Evolutionary conservation across 2,329 filamentous ascomycete genomes (phyloP).

Genomic region (Exserohilum turcica): DNA sequence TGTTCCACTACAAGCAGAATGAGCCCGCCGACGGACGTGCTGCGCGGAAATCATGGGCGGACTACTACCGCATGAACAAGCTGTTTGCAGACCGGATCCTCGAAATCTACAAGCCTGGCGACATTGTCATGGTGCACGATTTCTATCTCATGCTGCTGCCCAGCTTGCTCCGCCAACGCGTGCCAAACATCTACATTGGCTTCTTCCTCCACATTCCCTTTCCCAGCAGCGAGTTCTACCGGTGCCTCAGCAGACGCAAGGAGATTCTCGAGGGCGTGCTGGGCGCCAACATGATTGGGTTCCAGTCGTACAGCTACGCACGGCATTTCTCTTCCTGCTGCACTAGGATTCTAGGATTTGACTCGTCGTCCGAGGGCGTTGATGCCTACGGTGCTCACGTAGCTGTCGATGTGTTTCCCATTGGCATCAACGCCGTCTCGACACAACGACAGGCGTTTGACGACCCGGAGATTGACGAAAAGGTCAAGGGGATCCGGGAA

Average conservation of each 20-base stretch:
- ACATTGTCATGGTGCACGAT: slow-evolving; percentile 91
- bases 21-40: slow-evolving; percentile 83
- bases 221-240: slow-evolving; percentile 92
- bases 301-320: slow-evolving; percentile 94
- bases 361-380: slow-evolving; percentile 81
- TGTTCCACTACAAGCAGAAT: slow-evolving; percentile 96
- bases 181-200: slow-evolving; percentile 88
- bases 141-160: slow-evolving; percentile 92
- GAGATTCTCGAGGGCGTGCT: slow-evolving; percentile 89
- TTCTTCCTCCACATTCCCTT: slow-evolving; percentile 96
- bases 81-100: slow-evolving; percentile 89
- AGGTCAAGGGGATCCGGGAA: slow-evolving; percentile 71
- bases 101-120: slow-evolving; percentile 87
- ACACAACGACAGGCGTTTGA: slow-evolving; percentile 78
- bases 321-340: slow-evolving; percentile 95
- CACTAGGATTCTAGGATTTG: slow-evolving; percentile 87
- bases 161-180: slow-evolving; percentile 81
- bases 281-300: slow-evolving; percentile 89
- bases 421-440: slow-evolving; percentile 86
- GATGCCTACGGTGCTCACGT: slow-evolving; percentile 89
- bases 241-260: slow-evolving; percentile 85
- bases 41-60: slow-evolving; percentile 83
- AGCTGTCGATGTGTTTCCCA: slow-evolving; percentile 90
- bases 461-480: slow-evolving; percentile 71
- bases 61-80: slow-evolving; percentile 92